A percentile compares a stretch with the other conserved stretches of the same genome.
Evolutionary conservation across 192 early-diverging fungal species (phyloP).

Genomic region (Dispira simplex): DNA sequence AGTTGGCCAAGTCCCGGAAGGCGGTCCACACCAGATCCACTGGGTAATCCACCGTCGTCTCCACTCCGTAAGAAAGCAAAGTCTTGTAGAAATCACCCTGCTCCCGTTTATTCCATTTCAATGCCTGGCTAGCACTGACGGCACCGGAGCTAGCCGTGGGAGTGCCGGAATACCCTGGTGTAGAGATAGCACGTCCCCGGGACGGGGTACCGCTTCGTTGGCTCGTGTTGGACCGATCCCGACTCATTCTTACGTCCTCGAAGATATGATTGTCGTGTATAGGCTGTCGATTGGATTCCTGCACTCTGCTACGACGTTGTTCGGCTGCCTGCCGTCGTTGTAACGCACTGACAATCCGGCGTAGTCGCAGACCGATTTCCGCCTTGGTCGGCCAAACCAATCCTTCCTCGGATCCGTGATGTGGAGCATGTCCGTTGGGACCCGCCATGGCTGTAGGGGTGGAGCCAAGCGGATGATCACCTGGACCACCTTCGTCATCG

Average conservation of each 20-base stretch:
- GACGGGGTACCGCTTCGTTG: no score
- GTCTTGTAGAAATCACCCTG: conserved; percentile 36
- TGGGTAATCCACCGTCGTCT: conserved; percentile 20
- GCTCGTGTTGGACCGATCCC: neutral
- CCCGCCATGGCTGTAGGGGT: neutral
- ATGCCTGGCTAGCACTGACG: conserved; percentile 18
- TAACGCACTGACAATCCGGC: conserved; percentile 37
- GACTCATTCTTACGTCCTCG: conserved; percentile 14
- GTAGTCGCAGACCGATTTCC: conserved; percentile 40
- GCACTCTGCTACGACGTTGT: conserved; percentile 19
- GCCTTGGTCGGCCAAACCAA: conserved; percentile 45
- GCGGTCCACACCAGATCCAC: conserved; percentile 34
- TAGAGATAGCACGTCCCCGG: neutral
- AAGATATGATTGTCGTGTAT: conserved; percentile 17
- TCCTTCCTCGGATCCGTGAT: conserved; percentile 13
- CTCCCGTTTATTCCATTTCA: conserved; percentile 36
- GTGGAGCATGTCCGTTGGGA: neutral
- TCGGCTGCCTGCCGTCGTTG: conserved; percentile 32
- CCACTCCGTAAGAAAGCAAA: conserved; percentile 37
- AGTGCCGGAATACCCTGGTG: conserved; percentile 15
- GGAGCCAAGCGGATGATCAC: neutral
- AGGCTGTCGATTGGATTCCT: conserved; percentile 23
- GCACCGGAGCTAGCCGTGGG: conserved; percentile 21
- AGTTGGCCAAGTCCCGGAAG: conserved; percentile 51
- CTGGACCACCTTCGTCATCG: neutral